phyloP scores from a whole-genome alignment of 176 grass and related monocot genomes.

The maize (Zea mays) region Zm-B73-REFERENCE-NAM-5.0 NC_050101.1:93186501-93187000 shows the following conservation, averaged over 20 bases:
- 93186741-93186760: not conserved
- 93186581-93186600: no score
- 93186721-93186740: not conserved
- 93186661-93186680: not conserved
- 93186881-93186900: not conserved
- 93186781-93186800: not conserved
- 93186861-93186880: not conserved
- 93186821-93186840: not conserved
- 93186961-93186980: not conserved
- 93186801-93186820: not conserved
- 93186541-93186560: no score
- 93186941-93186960: not conserved
- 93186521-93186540: no score
- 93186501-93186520: no score
- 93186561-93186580: no score
- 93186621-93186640: not conserved
- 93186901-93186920: not conserved
- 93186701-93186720: conserved; percentile 1
- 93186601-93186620: no score
- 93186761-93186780: not conserved
- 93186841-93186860: not conserved
- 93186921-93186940: not conserved
- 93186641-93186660: not conserved
- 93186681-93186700: not conserved
- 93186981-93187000: not conserved